Evolutionary conservation across 345 rosid species (phyloP).

Genomic region (Durio zibethinus): DNA sequence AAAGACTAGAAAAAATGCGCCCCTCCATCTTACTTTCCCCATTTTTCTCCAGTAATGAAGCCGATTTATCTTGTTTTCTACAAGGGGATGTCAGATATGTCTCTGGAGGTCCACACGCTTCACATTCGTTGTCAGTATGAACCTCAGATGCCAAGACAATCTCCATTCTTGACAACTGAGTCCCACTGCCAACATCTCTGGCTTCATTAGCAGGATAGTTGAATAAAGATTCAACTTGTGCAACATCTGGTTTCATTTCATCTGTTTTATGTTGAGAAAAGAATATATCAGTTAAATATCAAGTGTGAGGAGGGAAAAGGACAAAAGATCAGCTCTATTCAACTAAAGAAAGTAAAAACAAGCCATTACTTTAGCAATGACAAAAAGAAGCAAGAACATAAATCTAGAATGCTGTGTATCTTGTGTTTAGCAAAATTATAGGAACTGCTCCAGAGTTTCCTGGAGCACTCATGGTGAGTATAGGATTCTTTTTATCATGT

Average conservation of each 20-base stretch:
- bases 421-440: not conserved
- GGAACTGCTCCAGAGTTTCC: not conserved
- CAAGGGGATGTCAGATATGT: constrained; percentile 12
- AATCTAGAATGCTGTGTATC: not conserved
- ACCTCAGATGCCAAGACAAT: constrained; percentile 24
- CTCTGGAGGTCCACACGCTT: constrained; percentile 20
- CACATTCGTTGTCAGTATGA: constrained; percentile 17
- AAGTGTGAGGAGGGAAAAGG: not conserved
- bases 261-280: constrained; percentile 31
- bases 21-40: constrained; percentile 15
- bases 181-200: constrained; percentile 24
- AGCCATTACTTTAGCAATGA: not conserved
- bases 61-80: constrained; percentile 20
- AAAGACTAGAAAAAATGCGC: constrained; percentile 13
- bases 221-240: constrained; percentile 16
- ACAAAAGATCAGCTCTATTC: not conserved
- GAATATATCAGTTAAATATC: constrained; percentile 8
- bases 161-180: constrained; percentile 24
- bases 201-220: constrained; percentile 19
- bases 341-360: not conserved
- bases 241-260: constrained; percentile 21
- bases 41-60: constrained; percentile 26
- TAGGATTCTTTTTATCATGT: not conserved
- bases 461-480: not conserved
- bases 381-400: not conserved